Percentiles rank a stretch among this genome's conserved stretches.
Conservation (phyloP, 2,329 filamentous ascomycete genomes). For the Madurella fahalii region DNA sequence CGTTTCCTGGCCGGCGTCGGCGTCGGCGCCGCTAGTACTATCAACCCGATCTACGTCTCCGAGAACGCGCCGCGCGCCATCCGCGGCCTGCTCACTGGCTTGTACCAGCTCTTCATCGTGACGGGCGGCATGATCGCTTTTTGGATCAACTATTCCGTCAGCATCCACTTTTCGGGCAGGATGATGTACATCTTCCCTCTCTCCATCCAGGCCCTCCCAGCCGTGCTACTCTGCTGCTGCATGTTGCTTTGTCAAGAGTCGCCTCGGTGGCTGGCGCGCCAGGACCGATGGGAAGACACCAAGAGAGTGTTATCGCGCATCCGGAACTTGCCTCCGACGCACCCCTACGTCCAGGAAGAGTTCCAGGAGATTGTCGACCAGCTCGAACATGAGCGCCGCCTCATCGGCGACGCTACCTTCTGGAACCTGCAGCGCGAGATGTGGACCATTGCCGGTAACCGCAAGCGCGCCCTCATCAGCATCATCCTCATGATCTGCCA, state of each 20-base stretch:
- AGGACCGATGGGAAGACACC: slow-evolving; percentile 62
- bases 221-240: slow-evolving; percentile 52
- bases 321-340: slow-evolving; percentile 48
- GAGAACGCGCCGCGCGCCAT: slow-evolving; percentile 44
- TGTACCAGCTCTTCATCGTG: slow-evolving; percentile 46
- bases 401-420: slow-evolving; percentile 49
- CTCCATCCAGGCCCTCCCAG: slow-evolving; percentile 59
- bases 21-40: slow-evolving; percentile 40
- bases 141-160: slow-evolving; percentile 46
- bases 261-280: slow-evolving; percentile 60
- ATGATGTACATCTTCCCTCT: slow-evolving; percentile 57
- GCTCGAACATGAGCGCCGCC: slow-evolving; percentile 57
- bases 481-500: slow-evolving; percentile 62
- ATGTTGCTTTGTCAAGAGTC: slow-evolving; percentile 64
- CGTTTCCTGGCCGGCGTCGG: slow-evolving; percentile 50
- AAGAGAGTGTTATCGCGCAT: slow-evolving; percentile 51
- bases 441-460: slow-evolving; percentile 50
- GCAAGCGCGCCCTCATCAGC: slow-evolving; percentile 36
- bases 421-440: slow-evolving; percentile 62
- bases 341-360: slow-evolving; percentile 56
- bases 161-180: slow-evolving; percentile 33
- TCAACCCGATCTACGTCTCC: slow-evolving; percentile 44
- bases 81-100: slow-evolving; percentile 40
- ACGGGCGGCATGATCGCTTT: slow-evolving; percentile 41
- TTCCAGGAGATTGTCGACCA: slow-evolving; percentile 58